A percentile compares a stretch with the other conserved stretches of the same genome.
phyloP scores from a whole-genome alignment of 805 yeast genomes.

The Pichia membranifaciens region DNA sequence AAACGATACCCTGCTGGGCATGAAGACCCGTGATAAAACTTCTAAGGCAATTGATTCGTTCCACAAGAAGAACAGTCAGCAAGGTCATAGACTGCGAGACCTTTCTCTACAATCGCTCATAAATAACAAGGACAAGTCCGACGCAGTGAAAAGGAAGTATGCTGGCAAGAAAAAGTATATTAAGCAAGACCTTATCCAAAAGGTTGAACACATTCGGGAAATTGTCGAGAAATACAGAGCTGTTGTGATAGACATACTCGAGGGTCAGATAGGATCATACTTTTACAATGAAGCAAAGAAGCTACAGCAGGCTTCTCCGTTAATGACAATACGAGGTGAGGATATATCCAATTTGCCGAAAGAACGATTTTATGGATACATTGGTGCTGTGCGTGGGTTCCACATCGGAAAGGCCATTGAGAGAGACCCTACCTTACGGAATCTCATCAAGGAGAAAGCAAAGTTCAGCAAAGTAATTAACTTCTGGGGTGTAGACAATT shows the following conservation, averaged over 20 bases:
- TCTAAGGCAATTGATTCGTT: not conserved
- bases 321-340: constrained; percentile 39
- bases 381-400: constrained; percentile 54
- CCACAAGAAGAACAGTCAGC: not conserved
- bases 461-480: constrained; percentile 40
- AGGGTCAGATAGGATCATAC: constrained; percentile 40
- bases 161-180: constrained; percentile 10
- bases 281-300: constrained; percentile 47
- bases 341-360: constrained; percentile 45
- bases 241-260: constrained; percentile 21
- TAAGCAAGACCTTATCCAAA: constrained; percentile 13
- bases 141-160: constrained; percentile 18
- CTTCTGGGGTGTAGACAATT: constrained; percentile 58
- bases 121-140: constrained; percentile 8
- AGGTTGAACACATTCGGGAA: constrained; percentile 8
- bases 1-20: not conserved
- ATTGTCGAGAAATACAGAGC: constrained; percentile 9
- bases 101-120: not conserved
- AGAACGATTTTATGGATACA: constrained; percentile 51
- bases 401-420: constrained; percentile 40
- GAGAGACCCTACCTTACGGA: constrained; percentile 24
- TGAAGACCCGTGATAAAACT: not conserved
- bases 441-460: constrained; percentile 25
- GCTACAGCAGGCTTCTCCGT: constrained; percentile 33
- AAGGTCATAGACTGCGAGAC: not conserved